phyloP scores from a whole-genome alignment of 1,139 yeast genomes.

The Wickerhamiella infanticola region DNA sequence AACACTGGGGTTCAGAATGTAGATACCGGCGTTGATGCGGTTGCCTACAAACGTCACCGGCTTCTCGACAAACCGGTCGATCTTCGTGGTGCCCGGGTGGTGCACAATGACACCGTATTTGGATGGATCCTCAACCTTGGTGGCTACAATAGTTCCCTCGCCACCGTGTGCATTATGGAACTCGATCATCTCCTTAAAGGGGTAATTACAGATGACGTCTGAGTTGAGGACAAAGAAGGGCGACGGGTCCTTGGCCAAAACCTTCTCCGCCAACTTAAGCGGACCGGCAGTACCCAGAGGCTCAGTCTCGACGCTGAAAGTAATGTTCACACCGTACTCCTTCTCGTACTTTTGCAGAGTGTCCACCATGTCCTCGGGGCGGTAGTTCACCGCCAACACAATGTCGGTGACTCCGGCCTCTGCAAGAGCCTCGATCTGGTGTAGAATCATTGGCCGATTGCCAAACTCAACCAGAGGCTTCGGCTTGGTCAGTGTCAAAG shows the following conservation, averaged over 20 bases:
- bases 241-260: constrained; percentile 82
- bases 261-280: constrained; percentile 86
- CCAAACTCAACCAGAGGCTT: constrained; percentile 98
- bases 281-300: constrained; percentile 99
- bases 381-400: constrained; percentile 96
- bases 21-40: constrained; percentile 95
- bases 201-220: constrained; percentile 97
- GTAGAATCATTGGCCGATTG: constrained; percentile 78
- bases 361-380: constrained; percentile 98
- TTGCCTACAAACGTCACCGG: constrained; percentile 98
- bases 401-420: constrained; percentile 98
- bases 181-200: constrained; percentile 78
- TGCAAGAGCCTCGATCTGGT: constrained; percentile 96
- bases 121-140: constrained; percentile 98
- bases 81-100: constrained; percentile 83
- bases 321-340: constrained; percentile 85
- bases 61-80: constrained; percentile 97
- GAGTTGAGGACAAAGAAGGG: constrained; percentile 98
- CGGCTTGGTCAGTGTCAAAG: constrained; percentile 89
- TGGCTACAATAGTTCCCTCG: constrained; percentile 96
- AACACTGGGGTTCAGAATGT: constrained; percentile 91
- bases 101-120: constrained; percentile 99
- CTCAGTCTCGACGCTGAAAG: constrained; percentile 97
- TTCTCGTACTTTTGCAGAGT: constrained; percentile 88
- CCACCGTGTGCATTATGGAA: constrained; percentile 97